phyloP scores from a whole-genome alignment of 2,329 filamentous ascomycete species.

The Epichloe bromicola region DNA sequence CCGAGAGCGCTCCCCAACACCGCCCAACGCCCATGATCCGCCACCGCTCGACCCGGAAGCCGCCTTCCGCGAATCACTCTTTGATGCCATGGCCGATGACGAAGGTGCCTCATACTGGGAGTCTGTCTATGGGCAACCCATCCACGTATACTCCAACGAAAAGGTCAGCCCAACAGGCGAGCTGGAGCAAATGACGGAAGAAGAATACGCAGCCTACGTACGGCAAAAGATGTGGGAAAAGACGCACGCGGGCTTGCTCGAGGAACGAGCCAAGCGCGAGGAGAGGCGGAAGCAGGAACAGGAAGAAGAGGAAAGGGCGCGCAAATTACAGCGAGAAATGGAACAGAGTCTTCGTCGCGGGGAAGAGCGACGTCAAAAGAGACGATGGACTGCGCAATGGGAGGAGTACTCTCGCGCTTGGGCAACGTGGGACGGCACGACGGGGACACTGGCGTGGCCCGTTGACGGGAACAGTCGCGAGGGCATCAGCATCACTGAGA shows the following conservation, averaged over 20 bases:
- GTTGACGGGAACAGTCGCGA: conserved; percentile 43
- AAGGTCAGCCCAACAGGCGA: conserved; percentile 33
- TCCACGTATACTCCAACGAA: conserved; percentile 60
- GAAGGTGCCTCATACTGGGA: conserved; percentile 95
- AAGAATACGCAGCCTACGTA: conserved; percentile 81
- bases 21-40: conserved; percentile 32
- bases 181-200: conserved; percentile 79
- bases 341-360: conserved; percentile 56
- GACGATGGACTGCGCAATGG: conserved; percentile 49
- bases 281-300: conserved; percentile 36
- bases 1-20: conserved; percentile 30
- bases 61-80: conserved; percentile 86
- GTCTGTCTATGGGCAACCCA: conserved; percentile 87
- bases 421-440: conserved; percentile 37
- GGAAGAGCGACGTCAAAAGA: conserved; percentile 45
- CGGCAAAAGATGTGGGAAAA: conserved; percentile 91
- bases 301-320: conserved; percentile 36
- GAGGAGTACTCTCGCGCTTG: conserved; percentile 51
- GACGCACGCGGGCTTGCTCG: conserved; percentile 69
- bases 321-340: conserved; percentile 48
- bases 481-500: conserved; percentile 32
- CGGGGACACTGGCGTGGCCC: conserved; percentile 54
- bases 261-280: conserved; percentile 55
- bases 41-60: conserved; percentile 49
- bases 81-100: conserved; percentile 93